Evolutionary conservation across 352 stramenopile genomes (phyloP).

Genomic region (Phytopythium boreale): DNA sequence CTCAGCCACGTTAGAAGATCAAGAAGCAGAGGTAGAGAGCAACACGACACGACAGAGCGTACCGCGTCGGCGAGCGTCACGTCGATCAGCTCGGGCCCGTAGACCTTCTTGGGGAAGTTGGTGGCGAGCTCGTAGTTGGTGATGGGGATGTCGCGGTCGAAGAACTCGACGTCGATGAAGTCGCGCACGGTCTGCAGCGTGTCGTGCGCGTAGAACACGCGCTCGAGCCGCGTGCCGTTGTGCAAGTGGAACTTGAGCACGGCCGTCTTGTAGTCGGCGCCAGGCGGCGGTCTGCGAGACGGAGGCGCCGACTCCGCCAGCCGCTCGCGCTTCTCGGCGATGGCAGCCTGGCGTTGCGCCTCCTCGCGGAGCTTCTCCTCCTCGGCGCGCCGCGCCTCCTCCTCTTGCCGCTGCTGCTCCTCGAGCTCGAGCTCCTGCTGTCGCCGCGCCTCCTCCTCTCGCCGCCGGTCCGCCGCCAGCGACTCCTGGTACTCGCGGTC

Average conservation of each 20-base stretch:
- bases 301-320: conserved; percentile 39
- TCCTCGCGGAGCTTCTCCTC: conserved; percentile 26
- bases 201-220: conserved; percentile 79
- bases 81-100: conserved; percentile 53
- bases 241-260: conserved; percentile 81
- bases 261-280: conserved; percentile 63
- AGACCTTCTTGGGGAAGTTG: conserved; percentile 82
- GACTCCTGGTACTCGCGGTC: conserved; percentile 93
- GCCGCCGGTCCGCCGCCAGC: conserved; percentile 86
- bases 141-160: conserved; percentile 72
- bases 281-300: conserved; percentile 41
- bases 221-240: conserved; percentile 72
- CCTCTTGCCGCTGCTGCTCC: conserved; percentile 32
- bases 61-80: conserved; percentile 72
- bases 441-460: conserved; percentile 48
- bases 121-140: conserved; percentile 81
- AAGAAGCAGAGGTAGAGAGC: background rate
- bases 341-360: conserved; percentile 25
- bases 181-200: conserved; percentile 74
- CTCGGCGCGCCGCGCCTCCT: conserved; percentile 29
- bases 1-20: background rate
- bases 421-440: conserved; percentile 45
- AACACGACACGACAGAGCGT: conserved; percentile 10
- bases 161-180: conserved; percentile 82
- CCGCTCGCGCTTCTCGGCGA: conserved; percentile 56